phyloP scores from a whole-genome alignment of 352 stramenopile species.

The Phytophthora megakarya region DNA sequence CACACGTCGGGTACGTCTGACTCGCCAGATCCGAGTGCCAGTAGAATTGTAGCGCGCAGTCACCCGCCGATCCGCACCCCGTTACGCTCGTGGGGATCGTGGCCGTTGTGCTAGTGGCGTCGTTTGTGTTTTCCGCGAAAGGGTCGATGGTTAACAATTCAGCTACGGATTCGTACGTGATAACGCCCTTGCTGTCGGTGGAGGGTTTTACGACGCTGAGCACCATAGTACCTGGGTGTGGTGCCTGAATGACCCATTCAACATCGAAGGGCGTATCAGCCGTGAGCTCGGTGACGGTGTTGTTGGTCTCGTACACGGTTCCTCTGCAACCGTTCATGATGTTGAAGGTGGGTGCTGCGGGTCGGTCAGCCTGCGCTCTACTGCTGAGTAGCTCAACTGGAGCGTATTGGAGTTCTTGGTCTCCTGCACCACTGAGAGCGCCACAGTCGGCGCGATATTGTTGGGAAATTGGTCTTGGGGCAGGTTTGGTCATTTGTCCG shows the following conservation, averaged over 20 bases:
- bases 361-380: constrained; percentile 51
- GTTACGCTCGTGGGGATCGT: constrained; percentile 53
- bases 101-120: constrained; percentile 20
- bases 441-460: constrained; percentile 50
- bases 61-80: constrained; percentile 44
- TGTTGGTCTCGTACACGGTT: constrained; percentile 56
- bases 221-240: constrained; percentile 56
- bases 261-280: constrained; percentile 50
- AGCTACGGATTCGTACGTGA: constrained; percentile 43
- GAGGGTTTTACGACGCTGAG: constrained; percentile 61
- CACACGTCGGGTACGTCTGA: constrained; percentile 67
- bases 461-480: constrained; percentile 37
- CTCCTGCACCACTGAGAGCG: constrained; percentile 46
- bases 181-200: constrained; percentile 39
- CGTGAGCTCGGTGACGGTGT: constrained; percentile 47
- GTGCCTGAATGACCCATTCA: constrained; percentile 60
- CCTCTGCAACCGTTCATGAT: constrained; percentile 70
- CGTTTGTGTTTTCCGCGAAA: constrained; percentile 23
- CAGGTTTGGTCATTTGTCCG: constrained; percentile 44
- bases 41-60: constrained; percentile 66
- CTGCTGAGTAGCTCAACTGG: constrained; percentile 58
- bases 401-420: constrained; percentile 56
- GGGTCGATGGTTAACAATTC: constrained; percentile 40
- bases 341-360: constrained; percentile 51
- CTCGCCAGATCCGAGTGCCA: constrained; percentile 65